Conservation (phyloP, 345 rosid species). For the Kandelia obovata region DNA sequence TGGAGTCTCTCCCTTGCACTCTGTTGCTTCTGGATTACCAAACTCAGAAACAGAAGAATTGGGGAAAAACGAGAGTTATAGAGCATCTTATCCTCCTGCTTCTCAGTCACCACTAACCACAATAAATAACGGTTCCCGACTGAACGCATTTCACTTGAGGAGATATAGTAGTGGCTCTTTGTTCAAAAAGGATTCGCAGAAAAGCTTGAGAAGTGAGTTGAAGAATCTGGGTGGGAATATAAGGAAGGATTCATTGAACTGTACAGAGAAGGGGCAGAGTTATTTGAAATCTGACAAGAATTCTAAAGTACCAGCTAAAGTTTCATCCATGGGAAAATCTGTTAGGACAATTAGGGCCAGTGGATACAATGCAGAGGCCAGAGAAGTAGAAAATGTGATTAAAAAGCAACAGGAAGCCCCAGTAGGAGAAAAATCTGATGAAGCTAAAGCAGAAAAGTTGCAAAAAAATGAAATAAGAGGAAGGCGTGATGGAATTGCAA, state of each 20-base stretch:
- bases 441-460: slow-evolving; percentile 14
- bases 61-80: slow-evolving; percentile 34
- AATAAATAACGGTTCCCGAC: slow-evolving; percentile 14
- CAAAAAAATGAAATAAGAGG: slow-evolving; percentile 20
- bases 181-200: slow-evolving; percentile 21
- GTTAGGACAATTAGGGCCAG: slow-evolving; percentile 59
- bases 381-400: slow-evolving; percentile 25
- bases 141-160: slow-evolving; percentile 39
- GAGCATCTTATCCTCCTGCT: slow-evolving; percentile 28
- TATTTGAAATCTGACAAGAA: slow-evolving; percentile 37
- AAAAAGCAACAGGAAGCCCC: slow-evolving; percentile 24
- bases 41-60: slow-evolving; percentile 38
- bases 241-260: slow-evolving; percentile 20
- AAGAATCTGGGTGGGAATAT: slow-evolving; percentile 20
- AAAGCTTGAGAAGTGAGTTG: slow-evolving; percentile 19
- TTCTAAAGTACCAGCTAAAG: slow-evolving; percentile 24
- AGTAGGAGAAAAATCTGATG: slow-evolving; percentile 13
- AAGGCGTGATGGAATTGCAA: slow-evolving; percentile 14
- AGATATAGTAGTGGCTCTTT: slow-evolving; percentile 34
- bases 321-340: slow-evolving; percentile 54
- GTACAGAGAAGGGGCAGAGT: slow-evolving; percentile 26
- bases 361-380: slow-evolving; percentile 22
- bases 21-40: slow-evolving; percentile 36
- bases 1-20: slow-evolving; percentile 41
- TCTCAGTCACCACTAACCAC: slow-evolving; percentile 13